A percentile compares a stretch with the other conserved stretches of the same genome.
These are phyloP conservation scores for Boletellus emodensis DNA, from an alignment of 768 basidiomycete species.

Conservation along the genomic window DNA sequence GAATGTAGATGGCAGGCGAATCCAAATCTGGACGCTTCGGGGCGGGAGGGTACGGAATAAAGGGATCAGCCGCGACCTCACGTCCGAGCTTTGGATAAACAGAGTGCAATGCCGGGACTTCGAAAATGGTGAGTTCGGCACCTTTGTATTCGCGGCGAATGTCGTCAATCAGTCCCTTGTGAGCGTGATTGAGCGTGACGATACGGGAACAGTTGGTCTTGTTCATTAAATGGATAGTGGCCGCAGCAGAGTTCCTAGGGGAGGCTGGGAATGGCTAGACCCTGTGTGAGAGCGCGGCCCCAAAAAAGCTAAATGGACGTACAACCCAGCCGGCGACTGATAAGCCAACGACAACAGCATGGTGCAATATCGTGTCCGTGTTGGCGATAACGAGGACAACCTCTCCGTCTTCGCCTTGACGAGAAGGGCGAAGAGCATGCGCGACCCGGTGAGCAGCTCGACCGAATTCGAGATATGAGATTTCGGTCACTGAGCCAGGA, in stretches of 20 bases:
- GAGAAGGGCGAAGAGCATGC: slow-evolving; percentile 18
- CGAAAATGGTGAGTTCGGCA: slow-evolving; percentile 3
- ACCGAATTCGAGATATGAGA: slow-evolving; percentile 24
- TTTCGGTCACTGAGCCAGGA: slow-evolving; percentile 12
- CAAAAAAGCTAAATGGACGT: neutral
- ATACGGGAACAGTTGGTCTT: slow-evolving; percentile 18
- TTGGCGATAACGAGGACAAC: slow-evolving; percentile 33
- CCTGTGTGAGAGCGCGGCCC: slow-evolving; percentile 10
- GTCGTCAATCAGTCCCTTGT: slow-evolving; percentile 9
- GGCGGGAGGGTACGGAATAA: slow-evolving; percentile 7
- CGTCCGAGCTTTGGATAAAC: slow-evolving; percentile 36
- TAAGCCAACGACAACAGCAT: slow-evolving; percentile 23
- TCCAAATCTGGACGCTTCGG: slow-evolving; percentile 8
- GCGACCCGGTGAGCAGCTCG: slow-evolving; percentile 32
- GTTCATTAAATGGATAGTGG: slow-evolving; percentile 18
- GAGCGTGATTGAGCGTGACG: slow-evolving; percentile 6
- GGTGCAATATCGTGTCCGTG: slow-evolving; percentile 28
- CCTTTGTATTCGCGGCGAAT: slow-evolving; percentile 1
- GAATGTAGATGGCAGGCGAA: slow-evolving; percentile 14
- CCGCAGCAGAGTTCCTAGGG: slow-evolving; percentile 18
- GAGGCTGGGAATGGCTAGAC: slow-evolving; percentile 24
- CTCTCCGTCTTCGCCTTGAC: slow-evolving; percentile 18
- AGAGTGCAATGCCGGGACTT: slow-evolving; percentile 15
- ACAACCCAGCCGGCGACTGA: slow-evolving; percentile 6
- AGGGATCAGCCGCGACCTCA: slow-evolving; percentile 18